Conservation (phyloP, 257 asterid genomes). For the Knoxia roxburghii region DNA sequence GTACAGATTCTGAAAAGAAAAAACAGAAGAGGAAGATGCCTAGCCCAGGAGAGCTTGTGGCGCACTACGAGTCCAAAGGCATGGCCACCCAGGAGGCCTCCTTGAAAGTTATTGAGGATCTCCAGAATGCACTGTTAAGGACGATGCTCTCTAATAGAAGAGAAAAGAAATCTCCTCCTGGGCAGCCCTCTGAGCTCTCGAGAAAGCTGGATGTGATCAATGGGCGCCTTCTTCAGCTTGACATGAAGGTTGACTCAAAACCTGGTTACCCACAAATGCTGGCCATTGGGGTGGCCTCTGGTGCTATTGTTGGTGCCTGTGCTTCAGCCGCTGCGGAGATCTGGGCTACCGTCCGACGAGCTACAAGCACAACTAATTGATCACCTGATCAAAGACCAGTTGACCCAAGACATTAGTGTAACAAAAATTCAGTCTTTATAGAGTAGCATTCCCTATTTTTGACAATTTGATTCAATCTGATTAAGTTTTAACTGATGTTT, state of each 20-base stretch:
- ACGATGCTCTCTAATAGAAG: constrained; percentile 26
- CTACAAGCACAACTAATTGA: constrained; percentile 21
- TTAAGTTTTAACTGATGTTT: no score
- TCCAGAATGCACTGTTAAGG: constrained; percentile 71
- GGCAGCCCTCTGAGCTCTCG: constrained; percentile 27
- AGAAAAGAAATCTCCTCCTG: constrained; percentile 14
- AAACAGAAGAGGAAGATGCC: constrained; percentile 47
- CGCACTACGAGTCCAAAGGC: constrained; percentile 84
- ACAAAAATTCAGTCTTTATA: background rate
- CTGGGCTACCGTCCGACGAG: constrained; percentile 55
- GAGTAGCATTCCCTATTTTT: no score
- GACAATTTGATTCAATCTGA: no score
- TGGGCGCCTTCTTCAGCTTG: constrained; percentile 54
- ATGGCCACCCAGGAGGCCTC: constrained; percentile 74
- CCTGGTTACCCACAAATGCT: constrained; percentile 67
- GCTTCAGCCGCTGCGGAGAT: constrained; percentile 34
- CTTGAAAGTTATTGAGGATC: constrained; percentile 69
- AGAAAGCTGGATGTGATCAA: constrained; percentile 66
- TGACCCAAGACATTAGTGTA: no score
- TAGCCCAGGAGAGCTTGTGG: constrained; percentile 61
- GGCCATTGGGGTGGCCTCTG: constrained; percentile 65
- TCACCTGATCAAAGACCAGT: no score
- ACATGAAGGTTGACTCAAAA: constrained; percentile 75
- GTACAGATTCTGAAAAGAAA: constrained; percentile 12
- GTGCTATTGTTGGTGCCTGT: constrained; percentile 26